Evolutionary conservation across 768 basidiomycete species (phyloP).

Genomic region (Pleurotus djamor): DNA sequence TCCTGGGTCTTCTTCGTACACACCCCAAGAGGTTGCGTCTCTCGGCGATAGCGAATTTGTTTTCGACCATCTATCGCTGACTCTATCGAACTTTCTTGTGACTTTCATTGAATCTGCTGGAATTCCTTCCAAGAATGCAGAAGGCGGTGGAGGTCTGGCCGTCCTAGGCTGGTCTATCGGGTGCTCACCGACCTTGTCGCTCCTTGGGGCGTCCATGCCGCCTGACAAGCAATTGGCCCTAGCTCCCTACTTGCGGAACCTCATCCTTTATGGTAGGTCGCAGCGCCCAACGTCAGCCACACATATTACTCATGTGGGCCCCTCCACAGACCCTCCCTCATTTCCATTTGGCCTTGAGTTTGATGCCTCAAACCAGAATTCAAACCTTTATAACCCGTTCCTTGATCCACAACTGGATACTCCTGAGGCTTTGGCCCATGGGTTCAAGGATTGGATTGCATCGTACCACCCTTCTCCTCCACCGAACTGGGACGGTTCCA

Average conservation of each 20-base stretch:
- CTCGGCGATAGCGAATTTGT: conserved; percentile 18
- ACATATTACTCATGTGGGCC: background rate
- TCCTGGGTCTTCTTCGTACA: conserved; percentile 28
- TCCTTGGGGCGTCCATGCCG: conserved; percentile 25
- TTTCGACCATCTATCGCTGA: conserved; percentile 23
- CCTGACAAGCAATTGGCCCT: conserved; percentile 17
- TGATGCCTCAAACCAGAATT: conserved; percentile 9
- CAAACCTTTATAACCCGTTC: conserved; percentile 17
- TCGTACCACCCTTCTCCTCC: conserved; percentile 24
- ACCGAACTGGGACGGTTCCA: background rate
- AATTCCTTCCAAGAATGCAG: conserved; percentile 20
- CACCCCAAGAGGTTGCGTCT: conserved; percentile 27
- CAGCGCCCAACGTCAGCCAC: background rate
- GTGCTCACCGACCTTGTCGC: conserved; percentile 19
- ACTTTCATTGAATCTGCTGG: conserved; percentile 21
- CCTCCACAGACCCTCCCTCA: conserved; percentile 25
- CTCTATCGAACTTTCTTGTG: conserved; percentile 24
- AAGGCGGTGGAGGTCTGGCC: conserved; percentile 30
- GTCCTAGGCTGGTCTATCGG: conserved; percentile 40
- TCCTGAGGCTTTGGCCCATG: conserved; percentile 17
- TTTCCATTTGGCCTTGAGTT: conserved; percentile 20
- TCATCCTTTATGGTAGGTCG: conserved; percentile 29
- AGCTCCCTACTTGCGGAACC: conserved; percentile 24
- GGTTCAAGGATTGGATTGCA: conserved; percentile 24
- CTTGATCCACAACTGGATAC: conserved; percentile 18